Conservation (phyloP, 2,329 filamentous ascomycete species). For the Claviceps monticola region DNA sequence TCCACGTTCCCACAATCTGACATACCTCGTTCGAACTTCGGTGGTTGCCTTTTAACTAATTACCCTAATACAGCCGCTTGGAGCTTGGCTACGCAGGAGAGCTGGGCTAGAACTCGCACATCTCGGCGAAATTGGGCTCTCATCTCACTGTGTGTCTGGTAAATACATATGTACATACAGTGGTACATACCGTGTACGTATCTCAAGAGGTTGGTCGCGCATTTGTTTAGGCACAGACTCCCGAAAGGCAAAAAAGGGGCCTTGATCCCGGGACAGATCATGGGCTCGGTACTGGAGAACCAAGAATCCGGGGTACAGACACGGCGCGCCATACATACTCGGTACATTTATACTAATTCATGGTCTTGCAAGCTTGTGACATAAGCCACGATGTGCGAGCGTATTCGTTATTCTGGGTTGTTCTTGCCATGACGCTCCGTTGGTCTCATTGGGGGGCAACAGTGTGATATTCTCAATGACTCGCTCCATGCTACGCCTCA, state of each 20-base stretch:
- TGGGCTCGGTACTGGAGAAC: neutral
- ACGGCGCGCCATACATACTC: neutral
- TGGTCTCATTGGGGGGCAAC: neutral
- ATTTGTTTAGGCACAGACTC: no score
- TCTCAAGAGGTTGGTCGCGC: no score
- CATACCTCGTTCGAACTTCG: no score
- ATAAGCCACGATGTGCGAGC: neutral
- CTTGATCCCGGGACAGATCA: neutral
- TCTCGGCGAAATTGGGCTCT: neutral
- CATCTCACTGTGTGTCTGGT: neutral
- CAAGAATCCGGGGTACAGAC: conserved; percentile 4
- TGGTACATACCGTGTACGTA: neutral
- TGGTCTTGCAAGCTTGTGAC: neutral
- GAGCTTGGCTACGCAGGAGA: neutral
- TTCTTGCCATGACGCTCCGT: neutral
- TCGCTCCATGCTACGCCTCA: neutral
- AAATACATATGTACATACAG: neutral
- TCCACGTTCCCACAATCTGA: neutral
- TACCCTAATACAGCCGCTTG: neutral
- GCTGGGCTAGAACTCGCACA: neutral
- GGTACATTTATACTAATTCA: no score
- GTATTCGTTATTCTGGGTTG: neutral
- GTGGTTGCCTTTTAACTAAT: neutral
- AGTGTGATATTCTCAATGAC: neutral
- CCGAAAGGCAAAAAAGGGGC: neutral